Conservation (phyloP, 495 filamentous ascomycete species). For the Aspergillus nanangensis region DNA sequence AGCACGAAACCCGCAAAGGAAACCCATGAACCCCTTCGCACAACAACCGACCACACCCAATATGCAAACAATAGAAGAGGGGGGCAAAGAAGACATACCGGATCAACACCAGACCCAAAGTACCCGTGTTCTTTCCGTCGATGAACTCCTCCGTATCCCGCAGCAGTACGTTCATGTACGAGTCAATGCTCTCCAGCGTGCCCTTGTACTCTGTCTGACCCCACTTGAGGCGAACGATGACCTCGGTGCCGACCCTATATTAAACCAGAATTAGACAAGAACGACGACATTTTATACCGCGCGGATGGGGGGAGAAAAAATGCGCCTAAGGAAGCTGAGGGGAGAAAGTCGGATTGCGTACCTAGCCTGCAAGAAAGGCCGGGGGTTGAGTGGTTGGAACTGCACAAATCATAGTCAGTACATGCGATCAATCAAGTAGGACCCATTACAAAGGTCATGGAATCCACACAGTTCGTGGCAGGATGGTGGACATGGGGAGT, state of each 20-base stretch:
- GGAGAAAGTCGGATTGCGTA: slow-evolving; percentile 42
- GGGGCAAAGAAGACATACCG: no score
- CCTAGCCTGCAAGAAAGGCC: slow-evolving; percentile 83
- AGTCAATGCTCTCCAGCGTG: slow-evolving; percentile 84
- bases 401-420: slow-evolving; percentile 20
- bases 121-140: slow-evolving; percentile 78
- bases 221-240: slow-evolving; percentile 95
- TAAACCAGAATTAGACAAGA: slow-evolving; percentile 6
- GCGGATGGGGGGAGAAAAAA: no score
- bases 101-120: slow-evolving; percentile 86
- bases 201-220: slow-evolving; percentile 96
- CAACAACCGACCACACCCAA: no score
- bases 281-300: no score
- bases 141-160: slow-evolving; percentile 86
- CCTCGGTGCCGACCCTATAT: slow-evolving; percentile 75
- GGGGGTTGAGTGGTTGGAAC: slow-evolving; percentile 86
- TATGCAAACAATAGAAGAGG: no score
- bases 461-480: no score
- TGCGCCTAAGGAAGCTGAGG: no score
- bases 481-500: no score
- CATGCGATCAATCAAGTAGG: background rate
- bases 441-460: no score
- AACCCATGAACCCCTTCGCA: no score
- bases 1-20: no score
- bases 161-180: slow-evolving; percentile 98